phyloP scores from a whole-genome alignment of 2,329 filamentous ascomycete genomes.

The Cryphonectria japonica region DNA sequence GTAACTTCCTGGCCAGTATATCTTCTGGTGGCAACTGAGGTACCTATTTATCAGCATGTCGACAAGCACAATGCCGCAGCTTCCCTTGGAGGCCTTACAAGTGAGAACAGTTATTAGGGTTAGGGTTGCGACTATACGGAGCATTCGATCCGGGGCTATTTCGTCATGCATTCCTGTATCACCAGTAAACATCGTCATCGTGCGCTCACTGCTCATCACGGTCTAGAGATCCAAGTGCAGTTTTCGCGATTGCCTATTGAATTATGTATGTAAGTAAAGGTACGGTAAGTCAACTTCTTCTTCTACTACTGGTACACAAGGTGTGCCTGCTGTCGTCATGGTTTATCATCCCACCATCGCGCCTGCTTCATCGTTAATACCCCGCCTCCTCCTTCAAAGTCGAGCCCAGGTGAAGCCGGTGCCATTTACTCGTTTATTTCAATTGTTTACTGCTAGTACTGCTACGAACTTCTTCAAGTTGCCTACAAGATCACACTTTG shows the following conservation, averaged over 20 bases:
- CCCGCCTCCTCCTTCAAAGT: neutral
- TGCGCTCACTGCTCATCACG: neutral
- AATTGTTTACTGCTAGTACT: neutral
- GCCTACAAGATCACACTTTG: neutral
- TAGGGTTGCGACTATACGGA: neutral
- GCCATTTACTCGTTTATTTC: neutral
- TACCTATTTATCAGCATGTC: neutral
- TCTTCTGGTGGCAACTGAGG: neutral
- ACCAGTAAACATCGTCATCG: neutral
- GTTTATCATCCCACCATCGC: neutral
- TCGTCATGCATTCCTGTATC: neutral
- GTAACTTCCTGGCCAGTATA: neutral
- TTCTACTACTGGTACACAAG: neutral
- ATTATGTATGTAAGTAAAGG: neutral
- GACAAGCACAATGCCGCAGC: neutral
- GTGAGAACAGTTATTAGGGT: neutral
- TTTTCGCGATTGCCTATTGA: neutral
- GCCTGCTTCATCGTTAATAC: neutral
- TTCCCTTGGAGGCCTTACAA: neutral
- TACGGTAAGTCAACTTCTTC: neutral
- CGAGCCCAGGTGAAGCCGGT: neutral
- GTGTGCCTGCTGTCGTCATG: neutral
- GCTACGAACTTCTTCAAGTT: neutral
- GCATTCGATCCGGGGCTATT: neutral
- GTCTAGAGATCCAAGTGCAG: neutral